These are phyloP conservation scores for Isoetes taiwanensis DNA, from an alignment of 75 land plant genomes.

Conservation along the genomic window DNA sequence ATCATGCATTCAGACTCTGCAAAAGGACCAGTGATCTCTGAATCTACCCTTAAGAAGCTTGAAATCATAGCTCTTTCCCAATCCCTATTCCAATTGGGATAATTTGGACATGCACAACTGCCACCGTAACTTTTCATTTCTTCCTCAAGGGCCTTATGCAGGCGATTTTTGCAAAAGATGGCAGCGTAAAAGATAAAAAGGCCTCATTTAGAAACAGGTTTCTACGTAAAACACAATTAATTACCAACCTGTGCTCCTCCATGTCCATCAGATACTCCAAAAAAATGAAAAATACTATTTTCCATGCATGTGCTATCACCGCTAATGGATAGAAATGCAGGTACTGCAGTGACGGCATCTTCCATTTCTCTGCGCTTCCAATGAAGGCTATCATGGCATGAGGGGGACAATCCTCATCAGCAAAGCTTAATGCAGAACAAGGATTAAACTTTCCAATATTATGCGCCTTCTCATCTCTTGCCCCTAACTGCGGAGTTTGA, in stretches of 20 bases:
- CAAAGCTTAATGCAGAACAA: too few species aligned
- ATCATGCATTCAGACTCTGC: neutral
- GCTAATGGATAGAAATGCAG: too few species aligned
- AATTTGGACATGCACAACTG: neutral
- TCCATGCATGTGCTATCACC: too few species aligned
- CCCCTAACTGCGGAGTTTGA: too few species aligned
- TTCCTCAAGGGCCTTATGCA: constrained; percentile 51
- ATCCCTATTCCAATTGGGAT: constrained; percentile 21
- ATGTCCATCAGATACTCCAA: constrained; percentile 88
- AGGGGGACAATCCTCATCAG: too few species aligned
- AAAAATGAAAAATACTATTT: constrained; percentile 38
- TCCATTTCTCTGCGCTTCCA: constrained; percentile 78
- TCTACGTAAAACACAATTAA: too few species aligned
- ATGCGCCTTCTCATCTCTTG: too few species aligned
- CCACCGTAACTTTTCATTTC: constrained; percentile 31
- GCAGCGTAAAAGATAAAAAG: constrained; percentile 55
- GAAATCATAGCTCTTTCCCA: constrained; percentile 21
- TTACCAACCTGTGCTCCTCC: constrained; percentile 77
- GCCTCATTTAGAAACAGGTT: too few species aligned
- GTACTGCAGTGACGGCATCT: constrained; percentile 56
- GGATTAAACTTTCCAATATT: too few species aligned
- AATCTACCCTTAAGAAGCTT: constrained; percentile 34
- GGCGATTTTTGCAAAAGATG: constrained; percentile 37
- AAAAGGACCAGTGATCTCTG: neutral
- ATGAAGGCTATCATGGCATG: constrained; percentile 46